phyloP scores from a whole-genome alignment of 2,329 filamentous ascomycete species.

The Ustulina deusta region DNA sequence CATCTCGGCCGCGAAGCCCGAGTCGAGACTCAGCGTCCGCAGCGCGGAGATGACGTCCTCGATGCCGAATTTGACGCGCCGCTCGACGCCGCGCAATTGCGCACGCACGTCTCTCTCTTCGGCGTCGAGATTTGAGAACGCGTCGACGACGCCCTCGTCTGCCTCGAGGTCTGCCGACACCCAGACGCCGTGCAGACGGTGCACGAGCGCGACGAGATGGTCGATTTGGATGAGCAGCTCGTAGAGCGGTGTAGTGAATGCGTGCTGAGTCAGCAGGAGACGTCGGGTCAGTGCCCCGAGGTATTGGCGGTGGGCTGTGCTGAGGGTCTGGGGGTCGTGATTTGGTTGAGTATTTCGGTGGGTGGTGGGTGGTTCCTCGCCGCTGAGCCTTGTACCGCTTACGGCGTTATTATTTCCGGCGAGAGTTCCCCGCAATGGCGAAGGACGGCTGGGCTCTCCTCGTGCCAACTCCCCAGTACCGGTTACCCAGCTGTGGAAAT shows the following conservation, averaged over 20 bases:
- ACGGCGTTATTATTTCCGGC: background rate
- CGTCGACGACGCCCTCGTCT: constrained; percentile 84
- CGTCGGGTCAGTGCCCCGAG: constrained; percentile 74
- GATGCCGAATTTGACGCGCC: constrained; percentile 74
- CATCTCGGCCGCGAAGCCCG: constrained; percentile 38
- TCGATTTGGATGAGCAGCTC: constrained; percentile 80
- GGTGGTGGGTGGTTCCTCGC: constrained; percentile 25
- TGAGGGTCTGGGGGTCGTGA: constrained; percentile 87
- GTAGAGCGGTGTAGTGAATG: constrained; percentile 74
- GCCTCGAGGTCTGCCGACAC: constrained; percentile 82
- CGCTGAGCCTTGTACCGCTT: constrained; percentile 24
- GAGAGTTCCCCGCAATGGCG: constrained; percentile 11
- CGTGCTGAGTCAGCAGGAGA: constrained; percentile 68
- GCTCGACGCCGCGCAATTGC: constrained; percentile 73
- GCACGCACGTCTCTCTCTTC: constrained; percentile 77
- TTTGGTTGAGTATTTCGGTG: constrained; percentile 45
- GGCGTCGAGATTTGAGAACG: constrained; percentile 75
- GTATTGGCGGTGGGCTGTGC: constrained; percentile 82
- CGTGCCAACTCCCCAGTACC: constrained; percentile 50
- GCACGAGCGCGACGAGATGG: constrained; percentile 80
- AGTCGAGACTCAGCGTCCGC: constrained; percentile 36
- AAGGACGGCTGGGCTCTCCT: constrained; percentile 37
- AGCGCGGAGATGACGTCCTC: constrained; percentile 69
- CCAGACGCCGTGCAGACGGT: constrained; percentile 81
- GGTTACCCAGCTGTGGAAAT: constrained; percentile 81